phyloP scores from a whole-genome alignment of 2,329 filamentous ascomycete species.

The Xenosphaeropsis pyriputrescens region DNA sequence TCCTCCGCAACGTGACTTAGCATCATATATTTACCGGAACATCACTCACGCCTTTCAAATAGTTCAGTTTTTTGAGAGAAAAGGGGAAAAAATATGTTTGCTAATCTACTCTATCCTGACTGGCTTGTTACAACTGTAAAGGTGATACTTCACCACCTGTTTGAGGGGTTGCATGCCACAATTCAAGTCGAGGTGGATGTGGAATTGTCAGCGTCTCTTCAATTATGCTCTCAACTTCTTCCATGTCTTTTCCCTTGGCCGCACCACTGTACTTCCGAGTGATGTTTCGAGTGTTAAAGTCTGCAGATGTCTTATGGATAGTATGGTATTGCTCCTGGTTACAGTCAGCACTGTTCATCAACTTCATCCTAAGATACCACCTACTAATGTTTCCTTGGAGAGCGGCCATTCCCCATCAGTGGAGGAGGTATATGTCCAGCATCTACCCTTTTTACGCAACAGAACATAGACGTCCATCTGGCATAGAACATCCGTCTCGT shows the following conservation, averaged over 20 bases:
- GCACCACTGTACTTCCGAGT: not conserved
- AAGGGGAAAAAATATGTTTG: no score
- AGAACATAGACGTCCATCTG: slow-evolving; percentile 4
- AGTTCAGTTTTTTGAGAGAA: no score
- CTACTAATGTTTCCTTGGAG: slow-evolving; percentile 3
- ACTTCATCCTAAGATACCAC: not conserved
- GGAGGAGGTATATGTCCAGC: slow-evolving; percentile 4
- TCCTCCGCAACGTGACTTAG: no score
- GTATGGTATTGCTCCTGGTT: slow-evolving; percentile 1
- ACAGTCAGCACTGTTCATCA: not conserved
- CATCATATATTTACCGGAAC: no score
- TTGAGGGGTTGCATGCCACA: not conserved
- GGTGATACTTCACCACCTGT: no score
- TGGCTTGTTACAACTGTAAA: no score
- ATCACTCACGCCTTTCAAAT: no score
- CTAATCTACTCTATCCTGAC: no score
- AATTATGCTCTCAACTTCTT: not conserved
- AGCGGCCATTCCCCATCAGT: slow-evolving; percentile 1
- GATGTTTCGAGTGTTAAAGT: slow-evolving; percentile 1
- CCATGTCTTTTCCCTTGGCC: not conserved
- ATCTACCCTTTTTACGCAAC: slow-evolving; percentile 5
- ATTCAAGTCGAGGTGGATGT: not conserved
- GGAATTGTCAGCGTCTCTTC: not conserved
- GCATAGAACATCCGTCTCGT: slow-evolving; percentile 1
- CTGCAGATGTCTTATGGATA: slow-evolving; percentile 3